Conservation (phyloP, 495 filamentous ascomycete genomes). For the Penicillium riverlandense region DNA sequence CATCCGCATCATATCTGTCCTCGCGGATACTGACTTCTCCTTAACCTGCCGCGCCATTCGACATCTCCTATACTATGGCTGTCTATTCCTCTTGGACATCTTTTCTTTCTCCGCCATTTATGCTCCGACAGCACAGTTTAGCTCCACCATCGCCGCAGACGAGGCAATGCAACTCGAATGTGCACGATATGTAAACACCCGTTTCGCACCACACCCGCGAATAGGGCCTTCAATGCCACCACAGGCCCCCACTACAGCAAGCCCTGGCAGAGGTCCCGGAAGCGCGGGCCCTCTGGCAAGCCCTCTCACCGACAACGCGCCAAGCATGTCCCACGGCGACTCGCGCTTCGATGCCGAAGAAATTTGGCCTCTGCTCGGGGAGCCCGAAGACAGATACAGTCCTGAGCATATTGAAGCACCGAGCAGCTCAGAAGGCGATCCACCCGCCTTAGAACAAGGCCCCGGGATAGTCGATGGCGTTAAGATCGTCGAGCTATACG, state of each 20-base stretch:
- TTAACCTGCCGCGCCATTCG: constrained; percentile 77
- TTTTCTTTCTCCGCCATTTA: constrained; percentile 92
- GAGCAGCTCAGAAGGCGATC: too few relatives aligned
- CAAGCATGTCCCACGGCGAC: constrained; percentile 15
- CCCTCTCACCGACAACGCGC: constrained; percentile 11
- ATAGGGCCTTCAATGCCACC: constrained; percentile 15
- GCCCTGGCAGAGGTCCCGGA: constrained; percentile 3
- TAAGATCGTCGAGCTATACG: constrained; percentile 57
- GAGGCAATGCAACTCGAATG: constrained; percentile 77
- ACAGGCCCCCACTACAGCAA: constrained; percentile 6
- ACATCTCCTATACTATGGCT: constrained; percentile 87
- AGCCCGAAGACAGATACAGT: constrained; percentile 8
- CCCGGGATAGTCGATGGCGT: constrained; percentile 29
- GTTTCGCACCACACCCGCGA: constrained; percentile 29
- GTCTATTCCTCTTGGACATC: constrained; percentile 78
- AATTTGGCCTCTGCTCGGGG: constrained; percentile 36
- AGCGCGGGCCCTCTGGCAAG: constrained; percentile 9
- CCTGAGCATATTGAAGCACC: background rate
- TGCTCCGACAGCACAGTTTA: constrained; percentile 70
- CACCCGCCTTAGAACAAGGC: background rate
- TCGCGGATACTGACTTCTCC: constrained; percentile 76
- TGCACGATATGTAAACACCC: constrained; percentile 63
- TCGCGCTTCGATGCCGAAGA: constrained; percentile 30
- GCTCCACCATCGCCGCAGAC: constrained; percentile 60
- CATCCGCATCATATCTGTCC: constrained; percentile 72